These are phyloP conservation scores for Beauveria australis DNA, from an alignment of 2,329 filamentous ascomycete species.

Conservation along the genomic window DNA sequence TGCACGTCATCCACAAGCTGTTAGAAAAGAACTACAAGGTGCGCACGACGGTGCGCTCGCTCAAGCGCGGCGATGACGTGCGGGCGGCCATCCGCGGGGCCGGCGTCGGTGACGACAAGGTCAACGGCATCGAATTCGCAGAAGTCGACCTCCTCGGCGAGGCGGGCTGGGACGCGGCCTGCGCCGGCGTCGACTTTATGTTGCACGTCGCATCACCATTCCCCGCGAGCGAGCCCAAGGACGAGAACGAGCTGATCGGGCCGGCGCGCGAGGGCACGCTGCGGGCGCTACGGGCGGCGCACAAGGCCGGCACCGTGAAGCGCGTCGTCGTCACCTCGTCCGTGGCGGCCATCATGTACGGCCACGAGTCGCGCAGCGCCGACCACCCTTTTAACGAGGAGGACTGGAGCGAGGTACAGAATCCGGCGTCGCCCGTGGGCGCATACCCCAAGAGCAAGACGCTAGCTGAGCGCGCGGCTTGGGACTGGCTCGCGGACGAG, in stretches of 20 bases:
- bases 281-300: constrained; percentile 13
- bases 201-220: constrained; percentile 29
- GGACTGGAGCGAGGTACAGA: constrained; percentile 1
- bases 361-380: neutral
- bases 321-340: constrained; percentile 16
- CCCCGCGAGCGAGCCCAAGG: constrained; percentile 12
- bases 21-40: constrained; percentile 15
- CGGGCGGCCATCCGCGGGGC: constrained; percentile 8
- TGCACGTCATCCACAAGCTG: constrained; percentile 17
- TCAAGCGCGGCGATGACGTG: constrained; percentile 13
- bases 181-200: constrained; percentile 22
- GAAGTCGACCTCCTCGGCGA: constrained; percentile 22
- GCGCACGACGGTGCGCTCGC: constrained; percentile 13
- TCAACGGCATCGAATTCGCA: constrained; percentile 18
- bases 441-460: constrained; percentile 13
- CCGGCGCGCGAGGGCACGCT: constrained; percentile 17
- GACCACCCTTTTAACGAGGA: neutral
- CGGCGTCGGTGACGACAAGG: constrained; percentile 10
- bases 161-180: constrained; percentile 21
- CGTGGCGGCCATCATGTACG: neutral
- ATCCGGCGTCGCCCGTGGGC: neutral
- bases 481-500: constrained; percentile 14
- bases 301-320: constrained; percentile 13
- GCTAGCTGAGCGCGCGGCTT: constrained; percentile 13
- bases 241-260: constrained; percentile 13